Percentiles rank a stretch among this genome's conserved stretches.
phyloP scores from a whole-genome alignment of 495 filamentous ascomycete species.

The Hapsidospora chrysogenum region DNA sequence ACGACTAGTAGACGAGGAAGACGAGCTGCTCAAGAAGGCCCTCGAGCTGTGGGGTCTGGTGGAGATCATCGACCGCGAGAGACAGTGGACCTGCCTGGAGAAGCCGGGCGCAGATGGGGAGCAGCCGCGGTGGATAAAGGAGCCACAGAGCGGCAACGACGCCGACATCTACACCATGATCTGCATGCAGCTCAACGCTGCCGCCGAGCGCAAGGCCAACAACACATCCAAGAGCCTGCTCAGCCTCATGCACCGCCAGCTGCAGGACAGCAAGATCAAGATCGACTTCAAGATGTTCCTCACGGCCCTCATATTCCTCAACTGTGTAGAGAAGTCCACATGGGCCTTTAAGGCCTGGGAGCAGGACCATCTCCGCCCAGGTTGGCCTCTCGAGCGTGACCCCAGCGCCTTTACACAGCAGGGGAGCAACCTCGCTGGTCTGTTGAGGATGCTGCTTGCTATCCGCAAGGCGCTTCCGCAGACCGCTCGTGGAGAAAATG shows the following conservation, averaged over 20 bases:
- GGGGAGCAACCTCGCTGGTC: conserved; percentile 53
- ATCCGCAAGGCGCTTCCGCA: conserved; percentile 58
- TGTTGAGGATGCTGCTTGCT: conserved; percentile 55
- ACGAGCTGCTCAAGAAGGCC: conserved; percentile 44
- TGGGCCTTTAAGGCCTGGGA: conserved; percentile 69
- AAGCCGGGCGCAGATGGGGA: conserved; percentile 13
- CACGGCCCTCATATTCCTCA: conserved; percentile 54
- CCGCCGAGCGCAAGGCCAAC: conserved; percentile 55
- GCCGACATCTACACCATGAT: conserved; percentile 26
- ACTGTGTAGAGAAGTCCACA: conserved; percentile 68
- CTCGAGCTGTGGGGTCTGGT: conserved; percentile 66
- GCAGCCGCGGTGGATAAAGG: conserved; percentile 17
- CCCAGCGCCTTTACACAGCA: conserved; percentile 50
- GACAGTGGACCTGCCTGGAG: conserved; percentile 44
- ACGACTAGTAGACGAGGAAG: conserved; percentile 37
- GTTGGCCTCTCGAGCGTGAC: conserved; percentile 58
- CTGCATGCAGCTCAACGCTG: conserved; percentile 54
- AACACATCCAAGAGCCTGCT: conserved; percentile 49
- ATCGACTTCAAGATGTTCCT: conserved; percentile 60
- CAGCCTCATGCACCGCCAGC: conserved; percentile 56
- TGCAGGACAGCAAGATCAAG: conserved; percentile 56
- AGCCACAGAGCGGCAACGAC: conserved; percentile 21
- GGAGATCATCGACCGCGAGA: conserved; percentile 52
- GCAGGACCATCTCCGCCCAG: conserved; percentile 33
- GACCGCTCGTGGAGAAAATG: conserved; percentile 33